Base-by-base conservation (phyloP, 805 yeast genomes). In the Pichia deserticola region DNA sequence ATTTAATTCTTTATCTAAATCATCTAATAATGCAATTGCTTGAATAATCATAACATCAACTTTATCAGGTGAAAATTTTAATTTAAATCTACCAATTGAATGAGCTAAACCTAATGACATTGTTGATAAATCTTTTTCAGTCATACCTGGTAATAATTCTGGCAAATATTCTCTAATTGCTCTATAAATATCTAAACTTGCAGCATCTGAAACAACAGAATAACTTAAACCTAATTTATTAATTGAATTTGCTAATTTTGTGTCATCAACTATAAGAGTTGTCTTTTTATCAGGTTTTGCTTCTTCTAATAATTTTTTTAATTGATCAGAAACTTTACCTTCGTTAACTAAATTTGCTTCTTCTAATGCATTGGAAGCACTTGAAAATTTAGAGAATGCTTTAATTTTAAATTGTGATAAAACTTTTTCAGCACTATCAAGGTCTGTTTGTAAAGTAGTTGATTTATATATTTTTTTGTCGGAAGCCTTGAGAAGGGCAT, bases 21-120 rank as follows among this genome's bases (percentile, higher is more conserved):
- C 97, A 64, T 93, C 99, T 64, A 93, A 79, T 58, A 93, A 76
- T 25, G 98, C 97, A 72, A 93, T 93, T 51, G 99, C 99, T 76
- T 93, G 99, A 56, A 93, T 95, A 68, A 93, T 92, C 99, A 93
- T 93, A 57, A 95, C 92, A 73, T 93, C 99, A 51, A 93, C 99
- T 74, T 93, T 93, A 70, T 93, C 99, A 54, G 98, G 96, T 48
- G 95, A 85, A 68, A 93, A 93, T 73, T 93, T 93, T 68, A 93
- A 82, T 76, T 93, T 93, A 72, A 92, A 96, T 75, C 99, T 92
- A 65, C 98, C 99, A 62, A 93, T 84, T 45, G 98, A 92, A 73
- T 93, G 99, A 47, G 99, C 97, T 68, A 93, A 80, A 81, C 99
- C 99, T 56, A 92, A 80, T 11, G 98, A 86, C 99, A 92, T 93